Evolutionary conservation across 2,329 filamentous ascomycete species (phyloP).

Genomic region (Fonsecaea monophora): DNA sequence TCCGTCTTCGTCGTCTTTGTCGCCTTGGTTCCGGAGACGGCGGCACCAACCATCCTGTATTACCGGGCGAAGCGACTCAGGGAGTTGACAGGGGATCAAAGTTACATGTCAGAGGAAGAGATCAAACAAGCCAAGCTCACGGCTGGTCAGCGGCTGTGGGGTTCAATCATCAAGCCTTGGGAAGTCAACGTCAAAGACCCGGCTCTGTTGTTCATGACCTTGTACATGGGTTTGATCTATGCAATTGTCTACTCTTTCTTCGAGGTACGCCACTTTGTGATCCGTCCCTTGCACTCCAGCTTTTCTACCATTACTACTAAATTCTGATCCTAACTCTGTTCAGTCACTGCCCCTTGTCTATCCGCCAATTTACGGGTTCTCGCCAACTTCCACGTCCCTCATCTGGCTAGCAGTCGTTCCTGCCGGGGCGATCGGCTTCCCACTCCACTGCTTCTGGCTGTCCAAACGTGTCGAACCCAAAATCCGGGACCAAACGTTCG

Average conservation of each 20-base stretch:
- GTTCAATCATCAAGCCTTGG: conserved; percentile 64
- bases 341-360: conserved; percentile 48
- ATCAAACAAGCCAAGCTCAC: conserved; percentile 65
- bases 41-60: conserved; percentile 28
- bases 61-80: conserved; percentile 28
- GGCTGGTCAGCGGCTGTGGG: conserved; percentile 53
- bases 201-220: conserved; percentile 64
- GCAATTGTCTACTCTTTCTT: conserved; percentile 57
- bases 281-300: conserved; percentile 48
- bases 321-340: conserved; percentile 43
- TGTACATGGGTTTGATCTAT: conserved; percentile 67
- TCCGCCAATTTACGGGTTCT: conserved; percentile 46
- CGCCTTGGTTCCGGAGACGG: conserved; percentile 44
- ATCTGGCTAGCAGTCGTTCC: conserved; percentile 43
- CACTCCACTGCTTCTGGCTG: conserved; percentile 48
- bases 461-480: conserved; percentile 12
- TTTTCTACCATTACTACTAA: background rate
- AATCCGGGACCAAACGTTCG: background rate
- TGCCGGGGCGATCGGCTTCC: conserved; percentile 14
- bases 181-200: conserved; percentile 68
- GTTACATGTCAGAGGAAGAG: conserved; percentile 67
- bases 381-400: conserved; percentile 2
- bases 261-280: conserved; percentile 62
- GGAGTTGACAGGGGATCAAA: conserved; percentile 50
- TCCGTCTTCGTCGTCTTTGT: conserved; percentile 60